phyloP scores from a whole-genome alignment of 768 basidiomycete species.

The Collybia mongolica region DNA sequence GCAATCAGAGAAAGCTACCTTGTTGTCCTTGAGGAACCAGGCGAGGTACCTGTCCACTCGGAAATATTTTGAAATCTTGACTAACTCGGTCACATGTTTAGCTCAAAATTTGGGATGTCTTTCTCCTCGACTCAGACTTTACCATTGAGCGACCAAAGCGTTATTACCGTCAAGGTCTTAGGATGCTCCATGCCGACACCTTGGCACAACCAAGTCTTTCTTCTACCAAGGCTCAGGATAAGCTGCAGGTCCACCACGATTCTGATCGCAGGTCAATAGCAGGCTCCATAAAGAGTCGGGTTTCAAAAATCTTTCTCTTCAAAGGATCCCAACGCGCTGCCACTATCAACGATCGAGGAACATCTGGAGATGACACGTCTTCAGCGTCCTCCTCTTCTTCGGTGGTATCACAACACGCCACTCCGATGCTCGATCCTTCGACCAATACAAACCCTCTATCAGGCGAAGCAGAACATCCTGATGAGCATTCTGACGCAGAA shows the following conservation, averaged over 20 bases:
- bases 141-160: conserved; percentile 87
- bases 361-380: conserved; percentile 20
- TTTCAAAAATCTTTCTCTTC: conserved; percentile 45
- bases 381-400: conserved; percentile 27
- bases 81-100: conserved; percentile 24
- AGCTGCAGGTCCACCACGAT: conserved; percentile 14
- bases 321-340: conserved; percentile 18
- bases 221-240: conserved; percentile 5
- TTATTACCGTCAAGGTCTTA: conserved; percentile 83
- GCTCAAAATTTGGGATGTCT: conserved; percentile 91
- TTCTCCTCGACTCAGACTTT: conserved; percentile 88
- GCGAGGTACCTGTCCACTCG: conserved; percentile 53
- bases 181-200: conserved; percentile 48
- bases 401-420: conserved; percentile 35
- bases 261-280: conserved; percentile 38
- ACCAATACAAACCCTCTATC: conserved; percentile 65
- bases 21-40: conserved; percentile 82
- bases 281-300: conserved; percentile 44
- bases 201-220: conserved; percentile 8
- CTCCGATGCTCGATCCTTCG: conserved; percentile 78
- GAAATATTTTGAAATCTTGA: background rate
- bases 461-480: conserved; percentile 16
- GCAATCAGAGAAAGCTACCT: conserved; percentile 90
- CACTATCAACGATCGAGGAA: conserved; percentile 12
- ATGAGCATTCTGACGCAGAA: conserved; percentile 20